A percentile compares a stretch with the other conserved stretches of the same genome.
These are phyloP conservation scores for Dryas integrifolia DNA, from an alignment of 331 rosid genomes.

Conservation along the genomic window DNA sequence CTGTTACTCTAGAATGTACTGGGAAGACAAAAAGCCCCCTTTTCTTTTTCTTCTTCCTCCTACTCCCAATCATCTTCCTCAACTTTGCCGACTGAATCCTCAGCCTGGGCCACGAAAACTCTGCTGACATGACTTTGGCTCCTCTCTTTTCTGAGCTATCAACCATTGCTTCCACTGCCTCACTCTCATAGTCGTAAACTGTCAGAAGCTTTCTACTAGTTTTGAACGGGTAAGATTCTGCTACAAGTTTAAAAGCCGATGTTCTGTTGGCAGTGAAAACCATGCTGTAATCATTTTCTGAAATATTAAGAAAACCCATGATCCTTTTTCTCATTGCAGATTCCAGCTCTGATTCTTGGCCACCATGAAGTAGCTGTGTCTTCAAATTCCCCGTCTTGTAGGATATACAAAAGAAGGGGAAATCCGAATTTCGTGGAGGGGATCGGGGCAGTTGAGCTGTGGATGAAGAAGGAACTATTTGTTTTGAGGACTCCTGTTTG, in stretches of 20 bases:
- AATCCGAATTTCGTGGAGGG: constrained; percentile 29
- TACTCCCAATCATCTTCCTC: constrained; percentile 61
- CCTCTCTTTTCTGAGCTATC: constrained; percentile 65
- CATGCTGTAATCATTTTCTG: constrained; percentile 70
- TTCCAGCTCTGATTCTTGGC: constrained; percentile 65
- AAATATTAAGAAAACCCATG: constrained; percentile 61
- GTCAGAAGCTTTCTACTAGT: constrained; percentile 60
- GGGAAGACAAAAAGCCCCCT: constrained; percentile 86
- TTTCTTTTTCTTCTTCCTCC: constrained; percentile 52
- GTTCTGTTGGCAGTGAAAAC: constrained; percentile 93
- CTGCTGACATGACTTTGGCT: constrained; percentile 60
- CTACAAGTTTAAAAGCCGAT: constrained; percentile 77
- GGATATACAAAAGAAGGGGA: constrained; percentile 71
- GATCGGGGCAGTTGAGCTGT: constrained; percentile 16
- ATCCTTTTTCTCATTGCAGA: constrained; percentile 64
- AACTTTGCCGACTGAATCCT: constrained; percentile 64
- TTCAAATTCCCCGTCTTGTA: constrained; percentile 65
- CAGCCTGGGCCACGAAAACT: constrained; percentile 91
- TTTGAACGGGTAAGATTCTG: constrained; percentile 73
- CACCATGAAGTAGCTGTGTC: constrained; percentile 66
- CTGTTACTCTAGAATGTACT: constrained; percentile 78
- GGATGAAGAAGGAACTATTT: constrained; percentile 34
- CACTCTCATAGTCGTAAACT: constrained; percentile 82
- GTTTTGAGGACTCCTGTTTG: constrained; percentile 39
- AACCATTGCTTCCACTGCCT: constrained; percentile 75